A percentile compares a stretch with the other conserved stretches of the same genome.
Evolutionary conservation across 148 eudicot species (phyloP).

Genomic region (Chenopodium album): DNA sequence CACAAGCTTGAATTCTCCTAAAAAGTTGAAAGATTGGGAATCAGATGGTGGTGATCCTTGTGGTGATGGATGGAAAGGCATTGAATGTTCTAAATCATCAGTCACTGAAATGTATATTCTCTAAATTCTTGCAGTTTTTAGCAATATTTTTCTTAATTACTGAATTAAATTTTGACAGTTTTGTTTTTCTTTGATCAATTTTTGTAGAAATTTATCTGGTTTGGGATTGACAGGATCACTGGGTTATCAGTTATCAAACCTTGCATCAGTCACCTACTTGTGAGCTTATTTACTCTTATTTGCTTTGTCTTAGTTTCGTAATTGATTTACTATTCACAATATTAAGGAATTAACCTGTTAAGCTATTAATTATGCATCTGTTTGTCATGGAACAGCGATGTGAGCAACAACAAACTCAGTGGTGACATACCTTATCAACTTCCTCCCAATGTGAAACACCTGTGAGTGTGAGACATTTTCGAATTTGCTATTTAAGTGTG

Average conservation of each 20-base stretch:
- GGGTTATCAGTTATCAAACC: conserved; percentile 53
- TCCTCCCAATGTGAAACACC: conserved; percentile 50
- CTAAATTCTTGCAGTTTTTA: not conserved
- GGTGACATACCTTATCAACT: conserved; percentile 65
- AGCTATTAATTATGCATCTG: conserved; percentile 13
- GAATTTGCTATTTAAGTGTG: not conserved
- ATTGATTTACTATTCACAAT: not conserved
- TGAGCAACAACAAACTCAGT: conserved; percentile 57
- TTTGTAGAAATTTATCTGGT: conserved; percentile 48
- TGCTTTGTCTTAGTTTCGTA: not conserved
- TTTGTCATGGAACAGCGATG: conserved; percentile 49
- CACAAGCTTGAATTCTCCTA: conserved; percentile 49
- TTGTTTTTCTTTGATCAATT: not conserved
- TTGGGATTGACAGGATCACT: conserved; percentile 49
- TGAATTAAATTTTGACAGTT: no score
- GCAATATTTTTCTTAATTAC: no score
- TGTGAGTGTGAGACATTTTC: conserved; percentile 41
- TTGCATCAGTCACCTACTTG: conserved; percentile 58
- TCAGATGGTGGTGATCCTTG: conserved; percentile 75
- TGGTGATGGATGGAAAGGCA: conserved; percentile 62
- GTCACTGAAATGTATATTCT: conserved; percentile 54
- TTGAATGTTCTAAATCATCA: conserved; percentile 53
- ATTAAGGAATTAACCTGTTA: not conserved
- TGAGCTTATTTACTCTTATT: conserved; percentile 31
- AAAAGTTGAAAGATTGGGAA: conserved; percentile 47